These are phyloP conservation scores for Pseudocercospora ulei DNA, from an alignment of 2,329 filamentous ascomycete species.

Conservation along the genomic window DNA sequence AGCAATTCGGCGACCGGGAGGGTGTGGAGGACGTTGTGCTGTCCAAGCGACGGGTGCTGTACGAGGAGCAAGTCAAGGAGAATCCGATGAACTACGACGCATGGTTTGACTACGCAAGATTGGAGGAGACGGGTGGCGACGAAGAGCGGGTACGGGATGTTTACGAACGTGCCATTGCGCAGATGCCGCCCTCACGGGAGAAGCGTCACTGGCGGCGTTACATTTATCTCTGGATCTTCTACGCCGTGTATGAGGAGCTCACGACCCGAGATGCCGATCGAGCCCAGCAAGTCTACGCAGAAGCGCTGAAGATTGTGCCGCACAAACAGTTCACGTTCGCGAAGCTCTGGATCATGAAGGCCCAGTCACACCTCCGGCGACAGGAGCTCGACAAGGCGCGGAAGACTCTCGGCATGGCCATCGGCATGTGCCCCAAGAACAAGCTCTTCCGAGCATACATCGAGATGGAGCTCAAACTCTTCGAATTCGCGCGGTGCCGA, in stretches of 20 bases:
- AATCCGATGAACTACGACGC: constrained; percentile 94
- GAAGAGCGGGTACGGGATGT: constrained; percentile 76
- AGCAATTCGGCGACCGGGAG: constrained; percentile 88
- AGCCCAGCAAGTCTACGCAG: constrained; percentile 80
- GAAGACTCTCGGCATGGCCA: constrained; percentile 79
- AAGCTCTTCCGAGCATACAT: constrained; percentile 91
- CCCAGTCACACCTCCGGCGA: constrained; percentile 86
- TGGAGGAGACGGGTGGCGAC: constrained; percentile 81
- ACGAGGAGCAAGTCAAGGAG: constrained; percentile 87
- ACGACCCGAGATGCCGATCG: constrained; percentile 68
- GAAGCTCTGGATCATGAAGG: constrained; percentile 89
- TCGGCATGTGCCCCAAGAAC: constrained; percentile 93
- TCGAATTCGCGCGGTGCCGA: constrained; percentile 85
- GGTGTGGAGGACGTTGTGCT: constrained; percentile 92
- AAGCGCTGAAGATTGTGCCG: constrained; percentile 76
- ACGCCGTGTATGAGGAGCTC: constrained; percentile 89
- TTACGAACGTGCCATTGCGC: constrained; percentile 90
- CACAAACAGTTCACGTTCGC: constrained; percentile 97
- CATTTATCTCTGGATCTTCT: constrained; percentile 97
- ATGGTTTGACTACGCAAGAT: constrained; percentile 88
- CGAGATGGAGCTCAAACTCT: constrained; percentile 81
- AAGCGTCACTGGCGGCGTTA: constrained; percentile 96
- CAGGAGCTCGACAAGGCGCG: constrained; percentile 68
- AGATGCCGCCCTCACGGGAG: constrained; percentile 87
- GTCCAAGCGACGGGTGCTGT: constrained; percentile 84